phyloP scores from a whole-genome alignment of 1,284 basidiomycete genomes.

The Peniophora sp. region DNA sequence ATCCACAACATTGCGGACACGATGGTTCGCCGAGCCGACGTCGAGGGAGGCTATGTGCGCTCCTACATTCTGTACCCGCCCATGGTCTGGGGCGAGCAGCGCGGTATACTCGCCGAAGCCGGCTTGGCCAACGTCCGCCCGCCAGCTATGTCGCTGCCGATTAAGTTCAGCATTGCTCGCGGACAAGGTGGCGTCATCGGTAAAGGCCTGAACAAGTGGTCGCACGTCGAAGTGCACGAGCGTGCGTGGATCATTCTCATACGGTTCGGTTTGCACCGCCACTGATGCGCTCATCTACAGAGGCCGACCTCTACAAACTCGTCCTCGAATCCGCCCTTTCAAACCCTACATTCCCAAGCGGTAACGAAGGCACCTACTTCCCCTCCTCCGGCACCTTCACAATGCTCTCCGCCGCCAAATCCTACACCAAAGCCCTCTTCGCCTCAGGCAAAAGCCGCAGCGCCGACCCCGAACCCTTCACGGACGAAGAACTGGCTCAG shows the following conservation, averaged over 20 bases:
- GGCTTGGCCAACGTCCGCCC: slow-evolving; percentile 37
- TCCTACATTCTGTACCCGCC: slow-evolving; percentile 40
- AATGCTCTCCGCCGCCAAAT: slow-evolving; percentile 27
- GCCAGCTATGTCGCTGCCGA: slow-evolving; percentile 33
- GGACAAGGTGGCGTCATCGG: slow-evolving; percentile 19
- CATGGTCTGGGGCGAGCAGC: slow-evolving; percentile 39
- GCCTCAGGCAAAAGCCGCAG: slow-evolving; percentile 19
- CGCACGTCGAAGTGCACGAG: slow-evolving; percentile 36
- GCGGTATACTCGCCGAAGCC: slow-evolving; percentile 33
- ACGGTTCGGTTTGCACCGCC: not conserved
- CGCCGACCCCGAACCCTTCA: slow-evolving; percentile 10
- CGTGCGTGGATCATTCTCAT: slow-evolving; percentile 16
- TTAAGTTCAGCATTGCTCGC: slow-evolving; percentile 24
- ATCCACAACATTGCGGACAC: slow-evolving; percentile 35
- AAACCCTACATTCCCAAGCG: slow-evolving; percentile 8
- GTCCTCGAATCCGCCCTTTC: slow-evolving; percentile 11
- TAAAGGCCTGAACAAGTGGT: slow-evolving; percentile 35
- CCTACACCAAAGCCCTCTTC: slow-evolving; percentile 37
- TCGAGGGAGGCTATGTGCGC: slow-evolving; percentile 36
- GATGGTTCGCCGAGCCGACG: slow-evolving; percentile 30
- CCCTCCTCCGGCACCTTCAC: slow-evolving; percentile 17
- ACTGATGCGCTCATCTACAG: slow-evolving; percentile 2
- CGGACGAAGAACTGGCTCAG: slow-evolving; percentile 10
- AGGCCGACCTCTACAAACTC: slow-evolving; percentile 8
- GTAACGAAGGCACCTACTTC: slow-evolving; percentile 16